phyloP scores from a whole-genome alignment of 2,329 filamentous ascomycete genomes.

The Akanthomyces lecanii region DNA sequence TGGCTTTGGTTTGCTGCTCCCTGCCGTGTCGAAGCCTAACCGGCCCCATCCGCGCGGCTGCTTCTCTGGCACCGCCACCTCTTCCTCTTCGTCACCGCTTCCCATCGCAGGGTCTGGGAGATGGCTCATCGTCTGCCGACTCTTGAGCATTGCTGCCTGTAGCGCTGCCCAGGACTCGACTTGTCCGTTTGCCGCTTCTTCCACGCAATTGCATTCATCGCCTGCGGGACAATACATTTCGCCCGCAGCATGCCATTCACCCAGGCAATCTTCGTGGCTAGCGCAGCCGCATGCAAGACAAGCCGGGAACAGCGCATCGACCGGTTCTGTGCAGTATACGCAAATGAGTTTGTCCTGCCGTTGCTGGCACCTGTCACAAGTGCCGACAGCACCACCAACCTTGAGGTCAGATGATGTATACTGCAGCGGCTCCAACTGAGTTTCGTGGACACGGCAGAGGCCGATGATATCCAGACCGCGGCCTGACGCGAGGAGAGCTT shows the following conservation, averaged over 20 bases:
- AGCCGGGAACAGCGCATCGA: slow-evolving; percentile 56
- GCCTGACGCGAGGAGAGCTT: slow-evolving; percentile 46
- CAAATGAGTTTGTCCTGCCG: slow-evolving; percentile 56
- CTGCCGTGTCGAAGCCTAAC: background rate
- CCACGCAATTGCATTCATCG: slow-evolving; percentile 60
- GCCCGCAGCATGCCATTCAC: slow-evolving; percentile 54
- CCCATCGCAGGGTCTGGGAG: background rate
- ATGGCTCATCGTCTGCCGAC: slow-evolving; percentile 17
- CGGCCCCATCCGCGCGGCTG: slow-evolving; percentile 11
- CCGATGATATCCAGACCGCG: slow-evolving; percentile 60
- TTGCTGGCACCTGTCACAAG: slow-evolving; percentile 48
- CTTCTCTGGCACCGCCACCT: background rate
- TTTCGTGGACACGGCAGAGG: slow-evolving; percentile 59
- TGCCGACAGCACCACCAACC: slow-evolving; percentile 45
- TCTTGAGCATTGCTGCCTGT: slow-evolving; percentile 35
- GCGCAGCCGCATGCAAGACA: slow-evolving; percentile 62
- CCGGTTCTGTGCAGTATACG: slow-evolving; percentile 58
- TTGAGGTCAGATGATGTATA: slow-evolving; percentile 39
- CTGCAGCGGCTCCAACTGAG: slow-evolving; percentile 55
- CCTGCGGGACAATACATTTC: slow-evolving; percentile 58
- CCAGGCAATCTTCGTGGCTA: slow-evolving; percentile 55
- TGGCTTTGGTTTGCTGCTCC: slow-evolving; percentile 1
- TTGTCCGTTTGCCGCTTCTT: slow-evolving; percentile 52
- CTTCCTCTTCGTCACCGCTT: background rate
- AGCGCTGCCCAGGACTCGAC: slow-evolving; percentile 58